phyloP scores from a whole-genome alignment of 257 asterid genomes.

The Solanum neorickii region DNA sequence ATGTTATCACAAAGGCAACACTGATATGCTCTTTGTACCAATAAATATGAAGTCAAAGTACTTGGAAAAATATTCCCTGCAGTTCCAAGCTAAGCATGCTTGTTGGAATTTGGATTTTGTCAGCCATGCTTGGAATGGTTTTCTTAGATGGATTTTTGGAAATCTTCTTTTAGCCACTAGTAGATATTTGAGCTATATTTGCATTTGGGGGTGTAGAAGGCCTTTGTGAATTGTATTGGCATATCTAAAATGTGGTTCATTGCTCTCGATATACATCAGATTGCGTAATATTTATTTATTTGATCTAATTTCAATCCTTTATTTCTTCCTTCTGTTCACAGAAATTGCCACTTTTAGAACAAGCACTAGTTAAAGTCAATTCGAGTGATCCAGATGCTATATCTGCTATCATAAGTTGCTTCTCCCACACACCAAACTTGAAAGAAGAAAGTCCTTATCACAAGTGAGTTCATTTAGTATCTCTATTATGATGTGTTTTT shows the following conservation, averaged over 20 bases:
- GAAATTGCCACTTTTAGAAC: conserved; percentile 50
- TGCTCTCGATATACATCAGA: background rate
- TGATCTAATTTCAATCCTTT: background rate
- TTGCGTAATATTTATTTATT: background rate
- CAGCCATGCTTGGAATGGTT: background rate
- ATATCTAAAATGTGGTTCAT: background rate
- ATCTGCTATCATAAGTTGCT: conserved; percentile 40
- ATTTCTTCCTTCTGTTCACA: conserved; percentile 11
- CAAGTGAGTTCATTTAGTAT: conserved; percentile 28
- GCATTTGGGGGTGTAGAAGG: background rate
- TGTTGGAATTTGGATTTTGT: no score
- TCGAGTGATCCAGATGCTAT: conserved; percentile 51
- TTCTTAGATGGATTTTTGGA: background rate
- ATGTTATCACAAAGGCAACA: background rate
- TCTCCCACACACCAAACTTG: conserved; percentile 46
- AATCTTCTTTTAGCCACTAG: background rate
- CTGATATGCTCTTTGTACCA: background rate
- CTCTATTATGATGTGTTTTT: background rate
- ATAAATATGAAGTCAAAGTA: background rate
- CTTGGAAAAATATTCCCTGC: background rate
- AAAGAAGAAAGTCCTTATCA: conserved; percentile 45
- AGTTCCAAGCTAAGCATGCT: no score
- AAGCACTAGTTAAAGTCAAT: conserved; percentile 39
- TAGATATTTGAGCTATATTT: background rate
- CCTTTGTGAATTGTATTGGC: background rate